These are phyloP conservation scores for Urostyla sp. DNA, from an alignment of 73 alveolate genomes.

Conservation along the genomic window DNA sequence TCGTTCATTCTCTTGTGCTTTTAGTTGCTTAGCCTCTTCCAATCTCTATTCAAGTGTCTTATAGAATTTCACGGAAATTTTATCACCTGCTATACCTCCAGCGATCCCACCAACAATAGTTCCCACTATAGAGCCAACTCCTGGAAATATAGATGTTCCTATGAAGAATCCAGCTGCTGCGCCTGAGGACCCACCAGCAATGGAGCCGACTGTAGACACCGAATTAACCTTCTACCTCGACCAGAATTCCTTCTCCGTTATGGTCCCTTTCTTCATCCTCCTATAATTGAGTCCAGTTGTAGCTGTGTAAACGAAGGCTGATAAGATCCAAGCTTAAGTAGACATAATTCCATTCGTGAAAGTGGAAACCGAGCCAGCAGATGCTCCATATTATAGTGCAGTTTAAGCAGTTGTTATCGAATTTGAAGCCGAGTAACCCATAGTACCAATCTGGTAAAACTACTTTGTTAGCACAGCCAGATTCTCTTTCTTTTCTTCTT, in stretches of 20 bases:
- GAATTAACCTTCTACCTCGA: constrained; percentile 8
- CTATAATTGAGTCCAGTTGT: constrained; percentile 39
- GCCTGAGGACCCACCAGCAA: constrained; percentile 50
- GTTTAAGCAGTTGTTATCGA: constrained; percentile 21
- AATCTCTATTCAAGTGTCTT: constrained; percentile 28
- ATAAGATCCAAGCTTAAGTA: constrained; percentile 42
- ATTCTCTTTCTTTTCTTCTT: constrained; percentile 16
- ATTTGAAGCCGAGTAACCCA: constrained; percentile 7
- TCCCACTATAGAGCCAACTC: constrained; percentile 36
- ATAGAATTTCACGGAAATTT: constrained; percentile 28
- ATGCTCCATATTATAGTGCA: constrained; percentile 26
- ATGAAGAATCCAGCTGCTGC: constrained; percentile 59
- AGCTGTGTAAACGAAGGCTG: constrained; percentile 49
- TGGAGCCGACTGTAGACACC: constrained; percentile 36
- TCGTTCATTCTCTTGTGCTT: neutral
- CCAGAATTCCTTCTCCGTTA: constrained; percentile 43
- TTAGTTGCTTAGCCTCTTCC: constrained; percentile 9
- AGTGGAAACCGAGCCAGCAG: constrained; percentile 37
- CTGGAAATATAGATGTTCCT: constrained; percentile 49
- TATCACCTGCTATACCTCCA: constrained; percentile 57
- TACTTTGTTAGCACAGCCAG: constrained; percentile 30
- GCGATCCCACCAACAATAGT: constrained; percentile 50
- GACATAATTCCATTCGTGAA: constrained; percentile 12
- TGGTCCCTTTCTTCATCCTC: constrained; percentile 25
- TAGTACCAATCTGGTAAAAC: constrained; percentile 34